These are phyloP conservation scores for Aphanomyces cochlioides DNA, from an alignment of 352 stramenopile genomes.

Conservation along the genomic window DNA sequence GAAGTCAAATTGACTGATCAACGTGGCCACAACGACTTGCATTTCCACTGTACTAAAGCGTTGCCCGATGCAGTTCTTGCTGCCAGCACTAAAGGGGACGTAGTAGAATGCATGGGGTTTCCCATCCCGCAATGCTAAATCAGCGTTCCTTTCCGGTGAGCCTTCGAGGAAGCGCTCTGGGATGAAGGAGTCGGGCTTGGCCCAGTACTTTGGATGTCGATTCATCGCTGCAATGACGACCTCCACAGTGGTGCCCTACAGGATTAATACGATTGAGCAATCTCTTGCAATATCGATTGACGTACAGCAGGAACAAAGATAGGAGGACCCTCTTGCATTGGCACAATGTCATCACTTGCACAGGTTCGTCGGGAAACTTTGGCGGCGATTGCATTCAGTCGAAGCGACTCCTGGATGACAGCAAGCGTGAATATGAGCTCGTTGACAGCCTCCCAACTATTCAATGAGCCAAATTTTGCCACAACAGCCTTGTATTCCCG, in stretches of 20 bases:
- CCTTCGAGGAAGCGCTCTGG: constrained; percentile 37
- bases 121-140: constrained; percentile 25
- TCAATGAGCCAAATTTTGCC: constrained; percentile 38
- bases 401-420: constrained; percentile 47
- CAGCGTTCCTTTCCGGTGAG: neutral
- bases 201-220: constrained; percentile 41
- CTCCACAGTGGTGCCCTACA: constrained; percentile 35
- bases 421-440: constrained; percentile 45
- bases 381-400: constrained; percentile 39
- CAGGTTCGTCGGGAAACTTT: constrained; percentile 28
- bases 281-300: neutral
- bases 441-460: constrained; percentile 34
- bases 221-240: constrained; percentile 41
- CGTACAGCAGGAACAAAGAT: constrained; percentile 28
- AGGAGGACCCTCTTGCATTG: neutral
- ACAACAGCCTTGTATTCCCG: constrained; percentile 35
- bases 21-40: constrained; percentile 41
- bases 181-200: constrained; percentile 40
- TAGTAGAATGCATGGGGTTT: constrained; percentile 37
- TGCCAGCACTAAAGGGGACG: constrained; percentile 39
- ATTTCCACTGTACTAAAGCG: constrained; percentile 44
- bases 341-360: constrained; percentile 16
- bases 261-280: constrained; percentile 28
- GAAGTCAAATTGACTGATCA: constrained; percentile 39
- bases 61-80: constrained; percentile 45